These are phyloP conservation scores for Solanum verrucosum DNA, from an alignment of 257 asterid species.

Conservation along the genomic window DNA sequence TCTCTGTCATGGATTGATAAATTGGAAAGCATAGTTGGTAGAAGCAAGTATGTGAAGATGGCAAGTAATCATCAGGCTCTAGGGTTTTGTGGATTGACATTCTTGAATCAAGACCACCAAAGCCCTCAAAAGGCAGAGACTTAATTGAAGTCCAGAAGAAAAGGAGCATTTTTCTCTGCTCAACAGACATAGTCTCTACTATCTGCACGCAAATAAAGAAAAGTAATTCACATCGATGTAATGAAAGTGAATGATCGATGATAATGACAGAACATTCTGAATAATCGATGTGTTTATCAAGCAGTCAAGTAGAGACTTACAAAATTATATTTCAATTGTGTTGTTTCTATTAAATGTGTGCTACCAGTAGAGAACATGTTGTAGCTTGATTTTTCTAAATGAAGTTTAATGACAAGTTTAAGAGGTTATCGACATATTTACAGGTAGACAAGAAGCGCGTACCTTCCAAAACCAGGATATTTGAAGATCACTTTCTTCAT, in stretches of 20 bases:
- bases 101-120: conserved; percentile 66
- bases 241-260: background rate
- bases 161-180: conserved; percentile 67
- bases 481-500: conserved; percentile 53
- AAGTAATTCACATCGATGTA: background rate
- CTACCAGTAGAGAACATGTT: background rate
- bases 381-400: background rate
- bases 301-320: background rate
- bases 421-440: background rate
- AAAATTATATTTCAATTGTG: background rate
- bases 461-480: conserved; percentile 96
- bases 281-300: background rate
- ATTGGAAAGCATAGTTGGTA: conserved; percentile 68
- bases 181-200: conserved; percentile 56
- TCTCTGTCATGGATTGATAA: conserved; percentile 32
- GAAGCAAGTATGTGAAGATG: conserved; percentile 92
- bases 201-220: conserved; percentile 24
- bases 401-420: background rate
- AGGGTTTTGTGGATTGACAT: conserved; percentile 42
- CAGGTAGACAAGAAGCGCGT: background rate
- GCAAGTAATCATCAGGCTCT: conserved; percentile 49
- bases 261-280: background rate
- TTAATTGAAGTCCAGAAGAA: conserved; percentile 94
- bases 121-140: conserved; percentile 72
- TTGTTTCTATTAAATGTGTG: background rate